Conservation (phyloP, 2,329 filamentous ascomycete species). For the Fusarium subglutinans region DNA sequence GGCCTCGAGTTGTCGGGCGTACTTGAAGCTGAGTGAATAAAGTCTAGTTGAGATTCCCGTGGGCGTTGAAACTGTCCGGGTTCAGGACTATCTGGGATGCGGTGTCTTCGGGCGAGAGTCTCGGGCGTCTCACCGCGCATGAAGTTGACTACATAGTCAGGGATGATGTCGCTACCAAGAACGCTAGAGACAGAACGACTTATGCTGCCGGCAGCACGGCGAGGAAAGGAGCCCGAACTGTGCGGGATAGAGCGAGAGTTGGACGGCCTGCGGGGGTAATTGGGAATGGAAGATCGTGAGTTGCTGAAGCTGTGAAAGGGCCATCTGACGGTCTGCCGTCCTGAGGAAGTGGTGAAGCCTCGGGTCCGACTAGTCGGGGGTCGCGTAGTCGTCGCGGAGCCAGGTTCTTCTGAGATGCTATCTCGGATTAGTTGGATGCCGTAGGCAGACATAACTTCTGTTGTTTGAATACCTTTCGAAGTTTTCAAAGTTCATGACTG, state of each 20-base stretch:
- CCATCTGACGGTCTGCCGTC: constrained; percentile 41
- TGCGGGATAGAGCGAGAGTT: constrained; percentile 34
- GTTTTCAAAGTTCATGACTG: constrained; percentile 41
- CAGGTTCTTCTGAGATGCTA: constrained; percentile 41
- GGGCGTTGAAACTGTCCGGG: constrained; percentile 34
- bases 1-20: constrained; percentile 33
- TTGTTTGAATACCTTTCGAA: constrained; percentile 37
- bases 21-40: constrained; percentile 8
- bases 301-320: constrained; percentile 44
- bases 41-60: constrained; percentile 26
- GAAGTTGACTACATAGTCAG: constrained; percentile 66
- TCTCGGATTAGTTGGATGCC: constrained; percentile 16
- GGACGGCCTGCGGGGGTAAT: constrained; percentile 28
- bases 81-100: constrained; percentile 42
- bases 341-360: constrained; percentile 41
- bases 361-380: constrained; percentile 38
- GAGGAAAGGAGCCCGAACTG: constrained; percentile 37
- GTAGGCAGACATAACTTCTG: constrained; percentile 4
- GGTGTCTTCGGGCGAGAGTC: constrained; percentile 57
- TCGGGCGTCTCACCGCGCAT: constrained; percentile 65
- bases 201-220: constrained; percentile 41
- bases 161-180: constrained; percentile 58
- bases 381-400: constrained; percentile 23
- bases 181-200: constrained; percentile 44
- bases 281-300: constrained; percentile 40